These are phyloP conservation scores for Plantago lanceolata DNA, from an alignment of 305 asterid species.

Conservation along the genomic window DNA sequence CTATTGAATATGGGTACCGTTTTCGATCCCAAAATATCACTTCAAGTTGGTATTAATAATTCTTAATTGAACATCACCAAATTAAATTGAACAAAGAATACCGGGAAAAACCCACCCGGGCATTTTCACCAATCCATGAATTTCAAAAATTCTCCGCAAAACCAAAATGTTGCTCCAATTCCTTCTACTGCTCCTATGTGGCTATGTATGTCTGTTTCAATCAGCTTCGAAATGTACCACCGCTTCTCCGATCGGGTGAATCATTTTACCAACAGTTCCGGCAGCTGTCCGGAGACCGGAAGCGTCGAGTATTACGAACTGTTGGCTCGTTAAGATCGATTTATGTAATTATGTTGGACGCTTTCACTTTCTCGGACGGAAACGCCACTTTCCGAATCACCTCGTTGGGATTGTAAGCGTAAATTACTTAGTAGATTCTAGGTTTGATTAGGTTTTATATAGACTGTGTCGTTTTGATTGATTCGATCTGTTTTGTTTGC, in stretches of 20 bases:
- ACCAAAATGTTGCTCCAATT: slow-evolving; percentile 39
- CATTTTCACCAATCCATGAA: background rate
- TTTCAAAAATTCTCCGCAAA: background rate
- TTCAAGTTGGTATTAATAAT: too few relatives aligned
- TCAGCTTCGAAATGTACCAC: slow-evolving; percentile 68
- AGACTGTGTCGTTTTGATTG: background rate
- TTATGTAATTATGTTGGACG: slow-evolving; percentile 32
- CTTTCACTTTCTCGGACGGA: slow-evolving; percentile 67
- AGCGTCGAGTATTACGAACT: slow-evolving; percentile 52
- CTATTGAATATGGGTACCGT: too few relatives aligned
- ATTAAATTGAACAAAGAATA: too few relatives aligned
- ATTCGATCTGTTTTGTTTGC: slow-evolving; percentile 15
- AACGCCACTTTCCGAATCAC: slow-evolving; percentile 59
- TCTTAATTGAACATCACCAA: too few relatives aligned
- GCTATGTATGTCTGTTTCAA: slow-evolving; percentile 30
- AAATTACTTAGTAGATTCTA: too few relatives aligned
- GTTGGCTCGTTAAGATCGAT: slow-evolving; percentile 53
- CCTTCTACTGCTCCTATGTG: slow-evolving; percentile 14
- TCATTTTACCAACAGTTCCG: slow-evolving; percentile 1
- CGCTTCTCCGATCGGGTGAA: slow-evolving; percentile 77
- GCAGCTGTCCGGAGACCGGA: slow-evolving; percentile 55
- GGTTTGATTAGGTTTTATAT: background rate
- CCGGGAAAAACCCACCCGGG: background rate
- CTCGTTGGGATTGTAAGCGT: slow-evolving; percentile 73
- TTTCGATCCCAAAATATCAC: too few relatives aligned